A percentile compares a stretch with the other conserved stretches of the same genome.
phyloP scores from a whole-genome alignment of 306 rosid species.

The Ormosia semicastrata region DNA sequence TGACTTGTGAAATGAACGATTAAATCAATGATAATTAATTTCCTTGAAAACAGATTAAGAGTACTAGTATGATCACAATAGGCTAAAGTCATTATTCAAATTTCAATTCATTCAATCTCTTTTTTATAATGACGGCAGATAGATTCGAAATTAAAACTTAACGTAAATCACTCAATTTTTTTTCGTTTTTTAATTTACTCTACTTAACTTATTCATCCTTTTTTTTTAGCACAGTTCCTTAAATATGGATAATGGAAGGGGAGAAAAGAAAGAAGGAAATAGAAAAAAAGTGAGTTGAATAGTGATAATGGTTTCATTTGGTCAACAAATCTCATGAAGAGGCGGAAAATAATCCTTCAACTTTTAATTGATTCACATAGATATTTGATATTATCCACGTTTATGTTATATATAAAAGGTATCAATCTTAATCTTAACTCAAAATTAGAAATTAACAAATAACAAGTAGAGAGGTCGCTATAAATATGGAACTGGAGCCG shows the following conservation, averaged over 20 bases:
- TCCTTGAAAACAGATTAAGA: not conserved
- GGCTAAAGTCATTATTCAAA: not conserved
- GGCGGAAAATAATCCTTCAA: constrained; percentile 18
- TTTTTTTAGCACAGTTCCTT: not conserved
- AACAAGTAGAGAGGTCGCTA: not conserved
- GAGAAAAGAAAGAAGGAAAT: not conserved
- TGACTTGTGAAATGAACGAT: not conserved
- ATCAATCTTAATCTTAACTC: not conserved
- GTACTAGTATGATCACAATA: not conserved
- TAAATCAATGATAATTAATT: not conserved
- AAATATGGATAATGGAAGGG: not conserved
- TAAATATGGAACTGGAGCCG: too few relatives aligned
- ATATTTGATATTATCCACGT: not conserved
- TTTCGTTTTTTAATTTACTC: not conserved
- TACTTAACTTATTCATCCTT: not conserved
- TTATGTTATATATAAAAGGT: too few relatives aligned
- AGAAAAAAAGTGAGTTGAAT: not conserved
- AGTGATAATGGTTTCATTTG: not conserved
- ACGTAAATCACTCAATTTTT: too few relatives aligned
- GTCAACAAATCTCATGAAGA: constrained; percentile 12
- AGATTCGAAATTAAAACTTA: too few relatives aligned
- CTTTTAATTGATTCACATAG: not conserved
- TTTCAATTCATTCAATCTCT: not conserved
- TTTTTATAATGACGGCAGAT: too few relatives aligned
- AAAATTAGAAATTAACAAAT: not conserved